phyloP scores from a whole-genome alignment of 202 grass and related monocot genomes.

The Schoenoplectus tabernaemontani region DNA sequence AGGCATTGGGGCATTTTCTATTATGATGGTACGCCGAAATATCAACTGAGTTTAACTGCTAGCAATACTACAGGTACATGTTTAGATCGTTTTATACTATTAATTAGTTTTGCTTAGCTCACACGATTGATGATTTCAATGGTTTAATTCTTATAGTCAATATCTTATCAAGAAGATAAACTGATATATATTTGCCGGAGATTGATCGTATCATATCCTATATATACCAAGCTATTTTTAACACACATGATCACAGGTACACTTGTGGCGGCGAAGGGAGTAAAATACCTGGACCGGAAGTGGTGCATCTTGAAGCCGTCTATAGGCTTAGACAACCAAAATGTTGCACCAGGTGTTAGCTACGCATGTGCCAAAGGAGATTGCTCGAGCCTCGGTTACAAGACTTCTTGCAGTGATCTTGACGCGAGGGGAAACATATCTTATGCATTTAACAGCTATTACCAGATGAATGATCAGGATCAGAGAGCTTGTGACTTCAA shows the following conservation, averaged over 20 bases:
- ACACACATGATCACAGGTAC: not conserved
- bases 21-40: slow-evolving; percentile 82
- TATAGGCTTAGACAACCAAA: slow-evolving; percentile 31
- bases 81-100: not conserved
- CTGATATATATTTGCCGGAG: not conserved
- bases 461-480: slow-evolving; percentile 86
- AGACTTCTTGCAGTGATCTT: slow-evolving; percentile 55
- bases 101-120: not conserved
- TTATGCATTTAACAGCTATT: slow-evolving; percentile 82
- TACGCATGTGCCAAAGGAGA: slow-evolving; percentile 77
- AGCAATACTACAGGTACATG: slow-evolving; percentile 5
- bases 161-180: not conserved
- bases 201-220: not conserved
- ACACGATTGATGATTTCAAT: not conserved
- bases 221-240: not conserved
- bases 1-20: slow-evolving; percentile 92
- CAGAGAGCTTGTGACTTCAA: slow-evolving; percentile 56
- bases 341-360: slow-evolving; percentile 50
- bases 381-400: slow-evolving; percentile 90
- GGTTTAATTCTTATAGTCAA: not conserved
- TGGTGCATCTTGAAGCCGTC: slow-evolving; percentile 83
- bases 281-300: slow-evolving; percentile 38
- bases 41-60: slow-evolving; percentile 35
- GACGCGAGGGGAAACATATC: slow-evolving; percentile 80
- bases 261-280: slow-evolving; percentile 37